Base-by-base conservation (phyloP, 2,329 filamentous ascomycete genomes). In the Diaporthe destruens region DNA sequence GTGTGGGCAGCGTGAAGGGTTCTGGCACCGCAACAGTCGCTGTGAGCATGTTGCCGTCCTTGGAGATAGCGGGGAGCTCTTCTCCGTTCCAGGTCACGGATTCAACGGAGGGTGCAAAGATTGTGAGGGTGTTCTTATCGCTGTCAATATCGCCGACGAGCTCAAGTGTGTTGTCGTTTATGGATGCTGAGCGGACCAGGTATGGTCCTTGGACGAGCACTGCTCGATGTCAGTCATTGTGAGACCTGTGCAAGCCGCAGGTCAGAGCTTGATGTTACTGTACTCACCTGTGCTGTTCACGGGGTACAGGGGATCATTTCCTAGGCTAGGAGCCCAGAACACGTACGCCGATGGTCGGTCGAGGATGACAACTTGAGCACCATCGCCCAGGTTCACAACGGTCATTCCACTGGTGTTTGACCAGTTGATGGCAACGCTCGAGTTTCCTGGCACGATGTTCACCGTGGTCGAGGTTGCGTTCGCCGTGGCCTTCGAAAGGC, bases 291-390 rank as follows among this genome's bases (percentile, higher is more conserved):
- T 87, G 54, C 86, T 80, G 36, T 85, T 81, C 2, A 82, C 82
- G 0, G 81, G 80, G 0, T 85, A 83, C 29, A 83, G 78, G 0
- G 87, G 87, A 72, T 89, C 78, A 6, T 82, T 82, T 0, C 82
- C 84, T 9, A 88, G 80, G 1, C 85, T 80, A 3, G 89, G 87
- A 0, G 86, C 87, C 84, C 88, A 91, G 77, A 90, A 89, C 0
- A 83, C 80, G 76, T 90, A 90, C 0, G 89, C 89, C 0, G 86
- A 80, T 1, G 83, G 79, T 14, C 88, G 82, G 74, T 91, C 88
- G 18, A 90, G 80, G 1, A 91, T 78, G 20, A 90, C 82, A 12
- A 89, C 82, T 1, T 84, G 80, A 0, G 87, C 80, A 0, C 85
- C 85, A 69, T 87, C 85, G 4, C 82, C 81, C 11, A 87, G 78